Evolutionary conservation across 1,139 yeast genomes (phyloP), one percentile per base, ranked within the genome.

Genomic region (Sugiyamaella xylanicola): DNA sequence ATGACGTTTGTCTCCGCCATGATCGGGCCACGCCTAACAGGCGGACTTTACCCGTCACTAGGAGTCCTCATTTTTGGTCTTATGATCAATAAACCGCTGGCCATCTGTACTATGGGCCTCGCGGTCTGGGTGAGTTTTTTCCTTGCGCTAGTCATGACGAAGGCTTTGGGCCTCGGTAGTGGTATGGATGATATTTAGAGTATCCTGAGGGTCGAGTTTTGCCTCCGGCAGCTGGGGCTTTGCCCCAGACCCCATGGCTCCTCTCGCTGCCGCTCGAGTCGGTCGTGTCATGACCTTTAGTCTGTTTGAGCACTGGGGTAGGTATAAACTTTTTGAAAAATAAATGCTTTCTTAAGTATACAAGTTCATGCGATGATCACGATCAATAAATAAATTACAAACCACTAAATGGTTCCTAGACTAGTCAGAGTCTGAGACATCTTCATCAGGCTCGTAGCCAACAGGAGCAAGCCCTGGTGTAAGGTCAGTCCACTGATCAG

Each of bases 391-490:
- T 21, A 42, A 42, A 42, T 21, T 20, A 42, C 7, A 15, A 48
- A 19, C 21, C 19, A 20, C n/a, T n/a, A n/a, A 27, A 47, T 17
- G 22, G 25, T 40, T 17, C 49, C 40, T 39, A 48, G 56, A 8
- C 52, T 58, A 54, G 17, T 62, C 65, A 16, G 64, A 61, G 19
- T 65, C 70, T 13, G 67, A 62, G 11, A 43, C 53, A 29, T 51
- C 57, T 54, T 77, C 77, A 22, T 39, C 46, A 27, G 76, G 78
- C 54, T 77, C 77, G 63, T 78, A 79, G 51, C 85, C 96, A 19
- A 89, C 95, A 15, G 96, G 96, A 0, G 96, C 97, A 70, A 90
- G 78, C 54, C 97, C 97, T 1, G 96, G 97, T 0, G 97, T 90
- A 56, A 90, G 77, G 13, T 95, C 95, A 15, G 37, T 41, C 55